Conservation (phyloP, 2,329 filamentous ascomycete species). For the Xylaria sp. region DNA sequence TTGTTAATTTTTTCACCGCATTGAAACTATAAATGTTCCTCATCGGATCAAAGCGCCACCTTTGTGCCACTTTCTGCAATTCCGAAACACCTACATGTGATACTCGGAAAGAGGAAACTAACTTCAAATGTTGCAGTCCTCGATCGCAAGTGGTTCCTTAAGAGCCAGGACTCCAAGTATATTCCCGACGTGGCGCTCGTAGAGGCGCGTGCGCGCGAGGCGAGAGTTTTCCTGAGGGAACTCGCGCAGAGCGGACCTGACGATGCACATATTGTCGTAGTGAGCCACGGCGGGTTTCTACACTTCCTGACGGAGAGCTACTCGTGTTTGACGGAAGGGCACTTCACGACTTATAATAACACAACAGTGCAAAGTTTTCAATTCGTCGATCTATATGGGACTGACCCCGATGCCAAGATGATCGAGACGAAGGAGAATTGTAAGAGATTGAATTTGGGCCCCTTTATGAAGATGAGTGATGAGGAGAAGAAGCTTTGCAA, state of each 20-base stretch:
- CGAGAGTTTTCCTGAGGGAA: slow-evolving; percentile 61
- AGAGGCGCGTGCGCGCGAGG: slow-evolving; percentile 66
- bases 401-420: slow-evolving; percentile 57
- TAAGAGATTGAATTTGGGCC: not conserved
- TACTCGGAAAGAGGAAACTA: not conserved
- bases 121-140: slow-evolving; percentile 54
- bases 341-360: slow-evolving; percentile 73
- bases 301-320: slow-evolving; percentile 88
- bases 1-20: not conserved
- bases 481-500: slow-evolving; percentile 13
- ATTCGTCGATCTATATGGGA: slow-evolving; percentile 63
- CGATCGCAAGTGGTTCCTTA: slow-evolving; percentile 74
- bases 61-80: not conserved
- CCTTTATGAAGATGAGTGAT: slow-evolving; percentile 18
- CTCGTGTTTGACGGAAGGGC: slow-evolving; percentile 62
- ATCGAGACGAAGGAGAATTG: slow-evolving; percentile 36
- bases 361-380: slow-evolving; percentile 75
- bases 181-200: slow-evolving; percentile 62
- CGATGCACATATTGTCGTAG: slow-evolving; percentile 75
- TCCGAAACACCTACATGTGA: not conserved
- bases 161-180: slow-evolving; percentile 58
- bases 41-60: too few species aligned
- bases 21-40: not conserved
- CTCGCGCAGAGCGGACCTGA: slow-evolving; percentile 50
- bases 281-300: slow-evolving; percentile 83